phyloP scores from a whole-genome alignment of 305 asterid species.

The Stenogyne calaminthoides region DNA sequence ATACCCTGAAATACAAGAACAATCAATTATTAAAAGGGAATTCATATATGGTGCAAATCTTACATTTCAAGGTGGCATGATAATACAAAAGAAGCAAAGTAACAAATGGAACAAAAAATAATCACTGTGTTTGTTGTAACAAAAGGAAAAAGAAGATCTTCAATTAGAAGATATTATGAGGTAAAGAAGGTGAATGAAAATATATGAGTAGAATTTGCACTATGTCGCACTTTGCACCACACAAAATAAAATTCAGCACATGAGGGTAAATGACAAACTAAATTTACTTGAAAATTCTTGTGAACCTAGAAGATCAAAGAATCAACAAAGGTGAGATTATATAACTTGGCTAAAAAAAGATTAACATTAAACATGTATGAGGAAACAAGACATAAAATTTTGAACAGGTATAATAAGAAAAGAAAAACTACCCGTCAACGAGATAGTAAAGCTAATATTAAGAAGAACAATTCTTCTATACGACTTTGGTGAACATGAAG shows the following conservation, averaged over 20 bases:
- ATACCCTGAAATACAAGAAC: conserved; percentile 58
- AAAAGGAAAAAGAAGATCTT: background rate
- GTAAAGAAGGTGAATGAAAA: background rate
- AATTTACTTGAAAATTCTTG: conserved; percentile 78
- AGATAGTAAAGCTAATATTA: no score
- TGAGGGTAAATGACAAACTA: conserved; percentile 19
- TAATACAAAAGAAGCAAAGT: background rate
- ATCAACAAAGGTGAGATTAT: conserved; percentile 42
- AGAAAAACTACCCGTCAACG: no score
- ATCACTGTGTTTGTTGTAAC: background rate
- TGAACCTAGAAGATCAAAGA: conserved; percentile 91
- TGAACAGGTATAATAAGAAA: no score
- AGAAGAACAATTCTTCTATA: no score
- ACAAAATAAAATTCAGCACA: background rate
- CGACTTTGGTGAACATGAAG: no score
- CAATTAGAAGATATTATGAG: background rate
- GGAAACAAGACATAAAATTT: no score
- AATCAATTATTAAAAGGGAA: conserved; percentile 18
- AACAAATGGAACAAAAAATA: background rate
- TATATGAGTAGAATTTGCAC: background rate
- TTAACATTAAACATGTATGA: no score
- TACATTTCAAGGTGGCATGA: background rate
- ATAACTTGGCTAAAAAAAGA: no score
- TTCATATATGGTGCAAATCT: background rate
- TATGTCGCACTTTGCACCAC: background rate